Conservation (phyloP, 1,284 basidiomycete genomes). For the Kwoniella shivajii region DNA sequence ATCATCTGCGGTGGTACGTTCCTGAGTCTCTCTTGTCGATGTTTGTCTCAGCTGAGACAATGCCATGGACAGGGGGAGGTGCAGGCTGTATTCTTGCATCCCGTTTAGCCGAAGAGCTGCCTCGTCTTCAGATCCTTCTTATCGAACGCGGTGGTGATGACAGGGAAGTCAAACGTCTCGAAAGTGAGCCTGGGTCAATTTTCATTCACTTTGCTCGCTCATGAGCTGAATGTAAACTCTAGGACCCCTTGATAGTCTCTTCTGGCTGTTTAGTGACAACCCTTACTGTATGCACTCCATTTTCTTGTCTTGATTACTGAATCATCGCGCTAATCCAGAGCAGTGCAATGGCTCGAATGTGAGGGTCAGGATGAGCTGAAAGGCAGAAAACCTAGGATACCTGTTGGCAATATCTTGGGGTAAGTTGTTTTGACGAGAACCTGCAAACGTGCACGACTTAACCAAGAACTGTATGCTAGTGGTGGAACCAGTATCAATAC, state of each 20-base stretch:
- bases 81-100: constrained; percentile 23
- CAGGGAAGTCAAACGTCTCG: constrained; percentile 5
- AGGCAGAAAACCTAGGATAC: constrained; percentile 15
- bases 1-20: constrained; percentile 13
- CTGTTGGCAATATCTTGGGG: constrained; percentile 26
- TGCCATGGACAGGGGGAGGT: constrained; percentile 11
- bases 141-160: constrained; percentile 20
- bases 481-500: constrained; percentile 22
- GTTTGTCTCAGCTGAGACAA: neutral
- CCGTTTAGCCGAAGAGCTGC: constrained; percentile 19
- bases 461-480: constrained; percentile 5
- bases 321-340: too few relatives aligned
- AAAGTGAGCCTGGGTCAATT: constrained; percentile 2
- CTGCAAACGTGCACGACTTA: too few relatives aligned
- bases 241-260: constrained; percentile 26
- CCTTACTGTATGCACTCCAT: constrained; percentile 11
- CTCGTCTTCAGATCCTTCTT: constrained; percentile 16
- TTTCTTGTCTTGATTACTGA: too few relatives aligned
- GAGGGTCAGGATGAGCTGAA: constrained; percentile 9
- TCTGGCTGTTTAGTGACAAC: constrained; percentile 14
- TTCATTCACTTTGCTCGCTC: too few relatives aligned
- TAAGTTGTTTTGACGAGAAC: neutral
- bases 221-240: too few relatives aligned
- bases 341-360: constrained; percentile 14
- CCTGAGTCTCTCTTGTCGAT: neutral